phyloP scores from a whole-genome alignment of 768 basidiomycete genomes.

The Serendipita sp. region DNA sequence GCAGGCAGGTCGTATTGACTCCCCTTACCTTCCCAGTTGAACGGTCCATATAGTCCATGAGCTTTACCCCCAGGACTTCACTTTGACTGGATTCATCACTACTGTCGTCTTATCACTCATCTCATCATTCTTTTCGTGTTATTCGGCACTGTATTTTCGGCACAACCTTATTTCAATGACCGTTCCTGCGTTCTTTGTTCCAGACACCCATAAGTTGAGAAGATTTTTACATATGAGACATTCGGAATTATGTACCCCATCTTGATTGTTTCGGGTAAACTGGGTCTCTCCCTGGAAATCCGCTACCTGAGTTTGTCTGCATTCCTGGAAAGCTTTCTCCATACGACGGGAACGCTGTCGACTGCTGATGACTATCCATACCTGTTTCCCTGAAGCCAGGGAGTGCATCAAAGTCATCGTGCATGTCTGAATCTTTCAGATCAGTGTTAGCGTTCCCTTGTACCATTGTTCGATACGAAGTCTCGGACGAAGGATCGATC shows the following conservation, averaged over 20 bases:
- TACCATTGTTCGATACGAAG: neutral
- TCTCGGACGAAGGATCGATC: neutral
- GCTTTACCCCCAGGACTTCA: too few relatives aligned
- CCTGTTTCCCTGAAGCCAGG: neutral
- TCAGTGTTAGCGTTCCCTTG: neutral
- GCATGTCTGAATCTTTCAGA: neutral
- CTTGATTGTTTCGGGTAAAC: too few relatives aligned
- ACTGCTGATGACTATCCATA: neutral
- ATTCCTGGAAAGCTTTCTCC: too few relatives aligned
- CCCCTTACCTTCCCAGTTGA: neutral
- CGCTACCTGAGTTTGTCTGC: too few relatives aligned
- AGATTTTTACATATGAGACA: too few relatives aligned
- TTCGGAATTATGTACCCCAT: too few relatives aligned
- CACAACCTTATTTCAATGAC: neutral
- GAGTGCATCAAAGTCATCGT: conserved; percentile 2
- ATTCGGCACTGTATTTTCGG: neutral
- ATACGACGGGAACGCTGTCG: too few relatives aligned
- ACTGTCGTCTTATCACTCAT: neutral
- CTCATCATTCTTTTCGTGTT: neutral
- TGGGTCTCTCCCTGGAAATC: too few relatives aligned
- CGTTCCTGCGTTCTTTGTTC: too few relatives aligned
- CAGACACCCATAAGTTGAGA: too few relatives aligned
- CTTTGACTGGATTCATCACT: too few relatives aligned
- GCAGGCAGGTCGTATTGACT: neutral
- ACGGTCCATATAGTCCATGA: too few relatives aligned